phyloP scores from a whole-genome alignment of 2,329 filamentous ascomycete genomes.

The Arthrobotrys sphaeroides region DNA sequence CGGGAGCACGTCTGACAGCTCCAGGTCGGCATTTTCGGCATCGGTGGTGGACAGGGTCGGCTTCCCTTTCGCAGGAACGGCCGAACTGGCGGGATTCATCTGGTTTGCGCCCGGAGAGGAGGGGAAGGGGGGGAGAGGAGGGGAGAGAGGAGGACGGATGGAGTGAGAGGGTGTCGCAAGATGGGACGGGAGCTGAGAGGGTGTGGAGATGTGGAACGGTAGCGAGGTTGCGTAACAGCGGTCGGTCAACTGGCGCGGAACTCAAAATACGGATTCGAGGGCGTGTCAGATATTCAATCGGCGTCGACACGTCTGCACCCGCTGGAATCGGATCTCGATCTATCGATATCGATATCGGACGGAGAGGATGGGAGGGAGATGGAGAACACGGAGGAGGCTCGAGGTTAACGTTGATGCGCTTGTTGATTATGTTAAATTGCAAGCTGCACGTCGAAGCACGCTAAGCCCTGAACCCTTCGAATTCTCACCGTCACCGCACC shows the following conservation, averaged over 20 bases:
- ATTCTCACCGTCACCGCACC: too few species aligned
- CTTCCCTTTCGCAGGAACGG: slow-evolving; percentile 53
- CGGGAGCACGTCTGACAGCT: slow-evolving; percentile 46
- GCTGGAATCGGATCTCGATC: too few species aligned
- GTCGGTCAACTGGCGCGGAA: slow-evolving; percentile 37
- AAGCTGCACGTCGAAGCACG: slow-evolving; percentile 10
- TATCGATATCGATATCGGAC: too few species aligned
- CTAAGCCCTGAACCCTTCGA: too few species aligned
- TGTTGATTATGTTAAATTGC: slow-evolving; percentile 71
- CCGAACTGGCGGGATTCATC: slow-evolving; percentile 53
- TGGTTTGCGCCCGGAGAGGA: neutral
- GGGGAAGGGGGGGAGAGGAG: too few species aligned
- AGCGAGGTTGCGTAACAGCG: slow-evolving; percentile 27
- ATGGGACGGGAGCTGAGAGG: neutral
- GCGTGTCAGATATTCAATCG: too few species aligned
- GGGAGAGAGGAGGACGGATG: neutral
- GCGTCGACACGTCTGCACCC: too few species aligned
- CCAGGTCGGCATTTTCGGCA: slow-evolving; percentile 40
- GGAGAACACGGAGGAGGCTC: slow-evolving; percentile 94
- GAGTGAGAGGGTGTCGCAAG: neutral
- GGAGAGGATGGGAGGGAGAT: slow-evolving; percentile 70
- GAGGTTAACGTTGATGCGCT: slow-evolving; percentile 95
- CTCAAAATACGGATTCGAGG: slow-evolving; percentile 22
- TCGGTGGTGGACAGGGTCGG: slow-evolving; percentile 49
- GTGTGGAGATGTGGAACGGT: slow-evolving; percentile 13